Evolutionary conservation across 2,329 filamentous ascomycete species (phyloP).

Genomic region (Penicillium sclerotigenum): DNA sequence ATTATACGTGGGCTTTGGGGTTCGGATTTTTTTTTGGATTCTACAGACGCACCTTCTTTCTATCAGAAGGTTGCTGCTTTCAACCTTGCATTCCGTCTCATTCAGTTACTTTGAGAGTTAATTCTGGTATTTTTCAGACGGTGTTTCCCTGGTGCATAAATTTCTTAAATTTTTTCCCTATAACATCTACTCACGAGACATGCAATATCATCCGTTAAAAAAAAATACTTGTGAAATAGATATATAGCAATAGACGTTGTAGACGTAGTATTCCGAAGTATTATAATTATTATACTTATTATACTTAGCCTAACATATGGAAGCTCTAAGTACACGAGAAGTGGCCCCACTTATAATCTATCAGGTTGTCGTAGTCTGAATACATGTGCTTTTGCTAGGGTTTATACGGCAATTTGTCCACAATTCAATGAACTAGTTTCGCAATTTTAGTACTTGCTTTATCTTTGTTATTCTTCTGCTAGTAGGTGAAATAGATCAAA

Average conservation of each 20-base stretch:
- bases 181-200: conserved; percentile 3
- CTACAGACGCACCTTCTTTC: not conserved
- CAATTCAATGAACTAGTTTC: not conserved
- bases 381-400: not conserved
- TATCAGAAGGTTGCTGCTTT: not conserved
- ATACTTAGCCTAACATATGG: not conserved
- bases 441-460: not conserved
- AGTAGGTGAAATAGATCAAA: not conserved
- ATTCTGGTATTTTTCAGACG: not conserved
- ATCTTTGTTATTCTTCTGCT: not conserved
- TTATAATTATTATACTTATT: not conserved
- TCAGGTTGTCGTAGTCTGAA: not conserved
- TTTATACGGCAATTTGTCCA: no score
- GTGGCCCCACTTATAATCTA: not conserved
- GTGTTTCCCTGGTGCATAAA: conserved; percentile 2
- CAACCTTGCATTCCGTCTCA: not conserved
- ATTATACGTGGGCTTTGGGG: not conserved
- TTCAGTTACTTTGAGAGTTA: not conserved
- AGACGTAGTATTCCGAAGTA: not conserved
- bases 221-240: not conserved
- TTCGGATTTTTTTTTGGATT: not conserved
- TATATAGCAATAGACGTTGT: not conserved
- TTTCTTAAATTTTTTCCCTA: no score
- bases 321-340: not conserved
- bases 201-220: conserved; percentile 1